Conservation (phyloP, 805 yeast genomes). For the Torulaspora microellipsoides region DNA sequence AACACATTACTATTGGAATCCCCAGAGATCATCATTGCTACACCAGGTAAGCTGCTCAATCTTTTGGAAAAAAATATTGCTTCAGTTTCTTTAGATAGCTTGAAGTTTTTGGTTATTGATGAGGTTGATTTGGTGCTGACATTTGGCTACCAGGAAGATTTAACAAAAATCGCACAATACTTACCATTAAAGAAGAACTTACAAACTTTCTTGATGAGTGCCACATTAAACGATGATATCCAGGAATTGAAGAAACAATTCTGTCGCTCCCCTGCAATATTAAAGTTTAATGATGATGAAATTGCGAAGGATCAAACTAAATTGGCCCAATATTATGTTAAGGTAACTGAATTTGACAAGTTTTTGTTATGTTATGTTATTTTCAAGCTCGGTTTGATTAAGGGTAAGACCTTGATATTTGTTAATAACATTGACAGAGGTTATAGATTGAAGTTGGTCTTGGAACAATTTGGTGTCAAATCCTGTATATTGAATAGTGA, state of each 20-base stretch:
- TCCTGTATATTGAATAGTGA: conserved; percentile 88
- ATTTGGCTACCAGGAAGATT: conserved; percentile 87
- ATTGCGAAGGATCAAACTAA: conserved; percentile 49
- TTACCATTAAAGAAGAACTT: conserved; percentile 69
- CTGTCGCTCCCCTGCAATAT: conserved; percentile 77
- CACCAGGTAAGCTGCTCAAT: conserved; percentile 73
- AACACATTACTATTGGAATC: conserved; percentile 62
- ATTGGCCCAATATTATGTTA: conserved; percentile 80
- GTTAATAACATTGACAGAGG: conserved; percentile 96
- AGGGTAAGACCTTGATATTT: conserved; percentile 86
- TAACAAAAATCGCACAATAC: conserved; percentile 55
- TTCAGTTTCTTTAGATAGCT: conserved; percentile 47
- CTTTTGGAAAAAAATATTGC: conserved; percentile 45
- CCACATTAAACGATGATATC: conserved; percentile 86
- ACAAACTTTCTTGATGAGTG: conserved; percentile 94
- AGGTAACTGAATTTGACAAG: conserved; percentile 84
- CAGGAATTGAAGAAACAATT: conserved; percentile 68
- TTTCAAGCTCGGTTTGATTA: conserved; percentile 78
- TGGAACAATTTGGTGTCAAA: conserved; percentile 91
- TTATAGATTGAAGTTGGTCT: conserved; percentile 80
- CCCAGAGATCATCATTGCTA: conserved; percentile 80
- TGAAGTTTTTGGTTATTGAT: conserved; percentile 78
- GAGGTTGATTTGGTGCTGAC: conserved; percentile 90
- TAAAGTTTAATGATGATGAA: conserved; percentile 72
- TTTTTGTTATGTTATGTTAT: conserved; percentile 87